A percentile compares a stretch with the other conserved stretches of the same genome.
Evolutionary conservation across 1,284 basidiomycete species (phyloP).

Genomic region (Blastosporella zonata): DNA sequence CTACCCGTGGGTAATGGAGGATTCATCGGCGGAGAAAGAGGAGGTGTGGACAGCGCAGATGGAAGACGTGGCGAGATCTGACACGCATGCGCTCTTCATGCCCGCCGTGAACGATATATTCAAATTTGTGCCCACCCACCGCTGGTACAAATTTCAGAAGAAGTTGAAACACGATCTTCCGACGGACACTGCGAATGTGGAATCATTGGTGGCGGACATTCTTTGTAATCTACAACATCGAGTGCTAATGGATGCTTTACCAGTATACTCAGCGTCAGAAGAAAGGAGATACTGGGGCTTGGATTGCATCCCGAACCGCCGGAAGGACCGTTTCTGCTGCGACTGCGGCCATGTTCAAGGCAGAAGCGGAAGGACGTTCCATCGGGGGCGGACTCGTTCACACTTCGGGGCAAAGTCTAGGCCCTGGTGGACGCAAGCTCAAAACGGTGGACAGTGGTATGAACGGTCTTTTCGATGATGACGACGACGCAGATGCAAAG

Average conservation of each 20-base stretch:
- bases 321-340: conserved; percentile 56
- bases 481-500: conserved; percentile 55
- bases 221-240: conserved; percentile 19
- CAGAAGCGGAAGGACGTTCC: conserved; percentile 48
- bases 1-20: conserved; percentile 89
- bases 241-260: conserved; percentile 20
- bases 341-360: conserved; percentile 64
- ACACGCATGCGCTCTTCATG: conserved; percentile 70
- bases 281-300: conserved; percentile 62
- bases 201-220: conserved; percentile 40
- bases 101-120: conserved; percentile 73
- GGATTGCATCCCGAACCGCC: conserved; percentile 61
- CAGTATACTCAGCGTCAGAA: conserved; percentile 52
- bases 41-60: conserved; percentile 80
- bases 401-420: conserved; percentile 51
- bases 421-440: conserved; percentile 60
- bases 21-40: conserved; percentile 48
- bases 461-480: conserved; percentile 62
- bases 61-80: conserved; percentile 69
- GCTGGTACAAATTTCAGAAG: conserved; percentile 91
- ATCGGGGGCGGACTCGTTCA: conserved; percentile 45
- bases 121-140: conserved; percentile 81
- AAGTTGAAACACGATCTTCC: conserved; percentile 71
- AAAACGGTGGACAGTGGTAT: conserved; percentile 61
- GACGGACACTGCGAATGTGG: conserved; percentile 72